Evolutionary conservation across 441 rosid genomes (phyloP).

Genomic region (Arabidopsis lyrata): DNA sequence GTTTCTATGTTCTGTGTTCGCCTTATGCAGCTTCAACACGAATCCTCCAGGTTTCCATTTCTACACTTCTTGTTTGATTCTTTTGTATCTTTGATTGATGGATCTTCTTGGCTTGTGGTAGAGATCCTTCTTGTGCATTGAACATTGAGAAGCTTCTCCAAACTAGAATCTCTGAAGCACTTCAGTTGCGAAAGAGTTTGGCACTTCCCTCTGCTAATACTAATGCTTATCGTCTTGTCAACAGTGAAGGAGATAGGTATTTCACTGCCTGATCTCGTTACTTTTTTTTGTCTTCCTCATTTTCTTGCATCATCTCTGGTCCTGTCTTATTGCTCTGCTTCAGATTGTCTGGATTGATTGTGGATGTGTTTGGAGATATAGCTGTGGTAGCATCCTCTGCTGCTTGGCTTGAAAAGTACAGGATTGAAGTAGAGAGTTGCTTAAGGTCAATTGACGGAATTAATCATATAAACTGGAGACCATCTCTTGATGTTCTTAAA

Average conservation of each 20-base stretch:
- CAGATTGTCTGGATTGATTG: constrained; percentile 87
- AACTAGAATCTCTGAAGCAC: constrained; percentile 66
- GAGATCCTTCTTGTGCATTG: constrained; percentile 80
- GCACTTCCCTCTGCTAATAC: constrained; percentile 77
- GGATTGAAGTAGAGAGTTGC: constrained; percentile 61
- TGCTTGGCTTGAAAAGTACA: constrained; percentile 95
- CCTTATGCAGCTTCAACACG: constrained; percentile 93
- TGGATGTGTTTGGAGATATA: constrained; percentile 86
- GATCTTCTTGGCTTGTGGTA: constrained; percentile 38
- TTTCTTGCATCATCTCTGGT: background rate
- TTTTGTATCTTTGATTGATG: background rate
- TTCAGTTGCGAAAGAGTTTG: constrained; percentile 63
- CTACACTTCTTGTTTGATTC: background rate
- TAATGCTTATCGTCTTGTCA: constrained; percentile 86
- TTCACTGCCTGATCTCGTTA: background rate
- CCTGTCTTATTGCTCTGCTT: constrained; percentile 20
- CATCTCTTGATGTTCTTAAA: constrained; percentile 80
- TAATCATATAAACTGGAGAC: constrained; percentile 83
- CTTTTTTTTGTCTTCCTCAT: background rate
- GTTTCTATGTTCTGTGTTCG: constrained; percentile 90
- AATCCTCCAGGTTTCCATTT: constrained; percentile 57
- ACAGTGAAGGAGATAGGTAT: constrained; percentile 91
- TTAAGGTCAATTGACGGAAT: constrained; percentile 61
- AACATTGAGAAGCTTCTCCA: constrained; percentile 80
- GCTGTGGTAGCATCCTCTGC: constrained; percentile 95